Base-by-base conservation (phyloP, 805 yeast species). In the Saturnispora kantuleensis region DNA sequence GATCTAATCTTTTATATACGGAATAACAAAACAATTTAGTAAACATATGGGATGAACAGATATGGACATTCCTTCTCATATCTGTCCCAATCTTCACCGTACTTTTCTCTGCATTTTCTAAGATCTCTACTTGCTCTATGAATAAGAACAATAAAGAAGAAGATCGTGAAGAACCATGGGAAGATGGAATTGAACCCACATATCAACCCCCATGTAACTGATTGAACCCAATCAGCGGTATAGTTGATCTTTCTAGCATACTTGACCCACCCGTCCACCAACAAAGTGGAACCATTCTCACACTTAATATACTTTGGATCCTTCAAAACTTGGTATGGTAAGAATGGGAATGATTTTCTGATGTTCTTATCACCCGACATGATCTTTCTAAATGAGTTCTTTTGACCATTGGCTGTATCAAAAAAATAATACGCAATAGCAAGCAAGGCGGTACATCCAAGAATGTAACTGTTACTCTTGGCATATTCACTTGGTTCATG, bases 151-250 rank as follows among this genome's bases (percentile, higher is more conserved):
- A 81, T 67, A 50, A 88, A 76, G 79, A 87, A 93, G 70, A 93
- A 93, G 17, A 71, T 68, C 4, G 98, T 97, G 79, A 83, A 90
- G 67, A 93, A 93, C 90, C 95, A 93, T 37, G 97, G 96, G 70
- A 90, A 78, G 41, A 89, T 84, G 3, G 96, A 84, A 30, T 70
- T 71, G 63, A 81, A 79, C 1, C 98, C 98, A 64, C 96, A 87
- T 50, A 80, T 74, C 49, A 93, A 71, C 5, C 90, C 95, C 98
- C 98, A 93, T 38, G 93, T 74, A 55, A 85, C 69, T 41, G 94
- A 76, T 69, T 88, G 96, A 40, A 75, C 69, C 74, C 80, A 87
- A 64, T 93, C 98, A 17, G 95, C 96, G 32, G 97, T 88, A 72
- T 93, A 93, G 67, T 89, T 94, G 51, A 81, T 79, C 67, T 93